phyloP scores from a whole-genome alignment of 1,139 yeast species.

The Lizanozyma gosingica region DNA sequence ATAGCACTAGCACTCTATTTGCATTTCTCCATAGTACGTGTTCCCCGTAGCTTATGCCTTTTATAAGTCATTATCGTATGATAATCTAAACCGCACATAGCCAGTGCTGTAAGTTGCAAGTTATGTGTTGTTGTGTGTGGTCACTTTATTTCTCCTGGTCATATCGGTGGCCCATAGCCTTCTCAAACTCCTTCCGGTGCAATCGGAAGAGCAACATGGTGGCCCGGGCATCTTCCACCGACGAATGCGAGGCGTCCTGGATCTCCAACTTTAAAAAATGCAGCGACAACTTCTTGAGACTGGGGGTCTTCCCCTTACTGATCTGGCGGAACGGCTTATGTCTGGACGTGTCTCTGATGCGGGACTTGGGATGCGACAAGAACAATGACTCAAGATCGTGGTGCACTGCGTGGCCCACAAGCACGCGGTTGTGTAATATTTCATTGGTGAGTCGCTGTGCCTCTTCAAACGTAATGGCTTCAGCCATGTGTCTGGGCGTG shows the following conservation, averaged over 20 bases:
- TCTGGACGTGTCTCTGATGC: constrained; percentile 68
- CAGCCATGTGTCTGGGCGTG: constrained; percentile 54
- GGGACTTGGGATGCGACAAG: constrained; percentile 55
- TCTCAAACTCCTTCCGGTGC: constrained; percentile 55
- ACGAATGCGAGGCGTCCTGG: constrained; percentile 72
- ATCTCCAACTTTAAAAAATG: constrained; percentile 53
- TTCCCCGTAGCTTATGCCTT: no score
- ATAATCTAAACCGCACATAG: no score
- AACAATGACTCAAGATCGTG: constrained; percentile 67
- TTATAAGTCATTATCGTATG: no score
- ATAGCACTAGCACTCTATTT: no score
- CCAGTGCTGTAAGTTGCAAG: no score
- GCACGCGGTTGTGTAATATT: constrained; percentile 39
- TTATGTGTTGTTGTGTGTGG: no score
- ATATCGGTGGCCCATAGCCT: no score
- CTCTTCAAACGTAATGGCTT: constrained; percentile 55
- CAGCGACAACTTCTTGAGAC: constrained; percentile 55
- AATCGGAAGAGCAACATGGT: constrained; percentile 70
- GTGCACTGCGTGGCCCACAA: constrained; percentile 81
- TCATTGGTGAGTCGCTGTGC: constrained; percentile 54
- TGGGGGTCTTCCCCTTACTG: constrained; percentile 62
- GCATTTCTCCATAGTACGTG: no score
- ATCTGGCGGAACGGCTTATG: constrained; percentile 50
- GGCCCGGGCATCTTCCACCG: constrained; percentile 86
- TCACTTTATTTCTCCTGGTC: no score